These are phyloP conservation scores for Panicum miliaceum DNA, from an alignment of 176 grass and related monocot genomes.

Conservation along the genomic window DNA sequence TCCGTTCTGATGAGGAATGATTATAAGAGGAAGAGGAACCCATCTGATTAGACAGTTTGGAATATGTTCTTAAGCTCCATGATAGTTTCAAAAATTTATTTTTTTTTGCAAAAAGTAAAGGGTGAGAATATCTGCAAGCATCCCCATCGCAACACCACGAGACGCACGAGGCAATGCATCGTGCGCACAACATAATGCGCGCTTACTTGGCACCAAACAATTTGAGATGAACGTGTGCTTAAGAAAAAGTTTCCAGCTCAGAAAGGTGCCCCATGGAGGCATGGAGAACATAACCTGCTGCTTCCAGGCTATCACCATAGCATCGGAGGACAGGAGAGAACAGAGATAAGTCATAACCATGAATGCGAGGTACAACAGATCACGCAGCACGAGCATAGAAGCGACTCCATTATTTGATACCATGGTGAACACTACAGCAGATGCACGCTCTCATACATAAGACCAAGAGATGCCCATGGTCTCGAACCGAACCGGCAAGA, in stretches of 20 bases:
- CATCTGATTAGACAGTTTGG: not conserved
- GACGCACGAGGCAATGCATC: not conserved
- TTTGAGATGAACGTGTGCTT: no score
- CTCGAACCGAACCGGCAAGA: not conserved
- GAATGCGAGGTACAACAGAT: not conserved
- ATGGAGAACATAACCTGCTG: not conserved
- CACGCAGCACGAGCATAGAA: not conserved
- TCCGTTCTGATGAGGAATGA: not conserved
- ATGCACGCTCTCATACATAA: not conserved
- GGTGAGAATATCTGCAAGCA: not conserved
- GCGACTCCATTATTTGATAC: slow-evolving; percentile 29
- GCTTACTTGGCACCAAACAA: not conserved
- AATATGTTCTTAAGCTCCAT: slow-evolving; percentile 10
- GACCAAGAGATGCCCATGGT: slow-evolving; percentile 11
- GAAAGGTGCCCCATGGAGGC: not conserved
- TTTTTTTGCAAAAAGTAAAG: not conserved
- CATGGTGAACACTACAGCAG: slow-evolving; percentile 29
- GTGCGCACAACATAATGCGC: not conserved
- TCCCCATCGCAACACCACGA: not conserved
- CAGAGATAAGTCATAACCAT: not conserved
- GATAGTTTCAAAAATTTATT: not conserved
- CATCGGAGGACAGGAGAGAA: no score
- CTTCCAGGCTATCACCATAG: not conserved
- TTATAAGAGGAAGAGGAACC: slow-evolving; percentile 1
- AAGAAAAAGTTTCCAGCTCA: not conserved